Base-by-base conservation (phyloP, 306 rosid genomes). In the Amphicarpaea edgeworthii region DNA sequence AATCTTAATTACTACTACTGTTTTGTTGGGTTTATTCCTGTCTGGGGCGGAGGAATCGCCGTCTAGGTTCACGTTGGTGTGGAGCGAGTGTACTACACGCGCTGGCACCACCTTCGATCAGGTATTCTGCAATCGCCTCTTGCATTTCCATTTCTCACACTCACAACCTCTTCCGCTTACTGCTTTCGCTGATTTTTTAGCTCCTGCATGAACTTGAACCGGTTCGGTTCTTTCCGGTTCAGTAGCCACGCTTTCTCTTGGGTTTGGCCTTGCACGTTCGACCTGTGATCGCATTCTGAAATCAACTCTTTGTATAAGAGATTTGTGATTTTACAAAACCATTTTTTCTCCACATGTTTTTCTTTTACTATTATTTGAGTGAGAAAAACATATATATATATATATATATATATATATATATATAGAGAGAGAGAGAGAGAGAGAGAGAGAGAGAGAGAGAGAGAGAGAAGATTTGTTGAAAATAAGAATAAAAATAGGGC, bases 41-140 rank as follows among this genome's bases (percentile, higher is more conserved):
- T 12, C 38, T 28, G 32, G 32, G 4, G 32, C 3, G 32, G 32
- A 28, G 32, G 32, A 28, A 28, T 28, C 32, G 12, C 19, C 1
- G 12, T 14, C 37, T 24, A 11, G 20, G 7, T 58, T 14, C n/a
- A 46, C 76, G 7, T 7, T 1, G 5, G 53, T 0, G 38, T 77
- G 42, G 45, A 32, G 80, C 77, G 77, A 51, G 84, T 81, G 72
- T 1, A 8, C 3, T 6, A 30, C 15, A 75, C 84, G 77, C 84
- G 46, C 71, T 30, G 2, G 1, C 43, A 0, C 51, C n/a, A 7
- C 37, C 4, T 64, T 81, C 45, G 77, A 68, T 81, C 75, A 77
- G 85, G 84, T 69, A 70, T 75, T 69, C 60, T 46, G 24, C 43
- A 0, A 1, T 30, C 55, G 0, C 65, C 64, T 40, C 12, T 19